phyloP scores from a whole-genome alignment of 2,329 filamentous ascomycete genomes.

The Blastomyces silverae region DNA sequence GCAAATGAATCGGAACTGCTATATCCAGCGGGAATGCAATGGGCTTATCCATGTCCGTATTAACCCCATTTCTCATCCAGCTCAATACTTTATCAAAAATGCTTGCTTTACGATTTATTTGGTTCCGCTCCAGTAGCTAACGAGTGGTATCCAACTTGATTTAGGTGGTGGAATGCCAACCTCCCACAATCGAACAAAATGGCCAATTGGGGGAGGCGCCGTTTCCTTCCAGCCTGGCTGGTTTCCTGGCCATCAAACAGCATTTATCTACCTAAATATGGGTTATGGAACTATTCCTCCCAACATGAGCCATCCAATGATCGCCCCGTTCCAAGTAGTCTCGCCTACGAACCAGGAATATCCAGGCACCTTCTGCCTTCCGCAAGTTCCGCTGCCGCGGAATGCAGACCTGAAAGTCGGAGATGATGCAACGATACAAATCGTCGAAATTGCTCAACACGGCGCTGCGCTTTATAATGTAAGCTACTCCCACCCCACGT shows the following conservation, averaged over 20 bases:
- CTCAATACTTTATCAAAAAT: background rate
- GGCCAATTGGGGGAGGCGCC: conserved; percentile 84
- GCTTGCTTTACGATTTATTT: background rate
- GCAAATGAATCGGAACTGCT: conserved; percentile 41
- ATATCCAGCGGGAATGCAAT: conserved; percentile 88
- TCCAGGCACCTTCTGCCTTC: conserved; percentile 79
- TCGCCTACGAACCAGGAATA: conserved; percentile 80
- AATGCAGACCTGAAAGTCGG: conserved; percentile 66
- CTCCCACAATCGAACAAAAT: conserved; percentile 79
- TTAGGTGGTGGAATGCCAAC: conserved; percentile 75
- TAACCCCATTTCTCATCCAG: background rate
- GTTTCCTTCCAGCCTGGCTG: conserved; percentile 87
- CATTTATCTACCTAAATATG: conserved; percentile 84
- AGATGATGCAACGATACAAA: conserved; percentile 85
- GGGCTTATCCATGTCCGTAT: conserved; percentile 83
- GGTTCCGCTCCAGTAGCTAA: conserved; percentile 12
- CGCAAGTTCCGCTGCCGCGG: conserved; percentile 75
- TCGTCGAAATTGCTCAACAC: conserved; percentile 76
- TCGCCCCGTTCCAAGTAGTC: conserved; percentile 71
- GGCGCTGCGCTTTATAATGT: conserved; percentile 78
- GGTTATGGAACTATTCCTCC: conserved; percentile 72
- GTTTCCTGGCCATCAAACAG: conserved; percentile 81
- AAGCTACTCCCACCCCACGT: conserved; percentile 31
- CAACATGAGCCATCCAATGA: conserved; percentile 83
- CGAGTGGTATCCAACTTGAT: conserved; percentile 12